phyloP scores from a whole-genome alignment of 2,329 filamentous ascomycete genomes.

The Byssochlamys sp. region DNA sequence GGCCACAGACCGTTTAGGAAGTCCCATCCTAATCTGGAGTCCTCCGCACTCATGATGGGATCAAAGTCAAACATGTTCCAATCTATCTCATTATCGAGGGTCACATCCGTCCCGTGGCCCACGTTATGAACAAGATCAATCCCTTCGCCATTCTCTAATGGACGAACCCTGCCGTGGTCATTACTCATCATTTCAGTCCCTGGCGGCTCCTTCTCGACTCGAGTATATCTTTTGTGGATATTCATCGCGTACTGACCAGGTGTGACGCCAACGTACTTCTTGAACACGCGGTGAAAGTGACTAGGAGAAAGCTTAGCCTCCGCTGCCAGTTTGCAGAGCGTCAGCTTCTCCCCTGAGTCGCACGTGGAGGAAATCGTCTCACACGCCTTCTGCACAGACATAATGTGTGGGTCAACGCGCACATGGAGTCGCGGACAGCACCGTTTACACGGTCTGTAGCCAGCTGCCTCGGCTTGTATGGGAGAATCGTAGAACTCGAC shows the following conservation, averaged over 20 bases:
- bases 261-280: slow-evolving; percentile 42
- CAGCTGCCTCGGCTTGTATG: slow-evolving; percentile 38
- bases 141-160: not conserved
- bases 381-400: slow-evolving; percentile 23
- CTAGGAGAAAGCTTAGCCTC: slow-evolving; percentile 41
- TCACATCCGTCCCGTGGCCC: not conserved
- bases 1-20: not conserved
- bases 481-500: slow-evolving; percentile 46
- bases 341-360: slow-evolving; percentile 22
- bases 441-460: slow-evolving; percentile 48
- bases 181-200: not conserved
- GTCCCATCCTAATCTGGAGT: not conserved
- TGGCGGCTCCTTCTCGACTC: not conserved
- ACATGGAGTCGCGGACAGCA: slow-evolving; percentile 39
- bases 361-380: slow-evolving; percentile 19
- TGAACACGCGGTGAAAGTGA: slow-evolving; percentile 49
- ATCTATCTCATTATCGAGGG: not conserved
- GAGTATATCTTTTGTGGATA: not conserved
- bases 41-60: not conserved
- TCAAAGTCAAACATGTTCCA: not conserved
- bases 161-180: not conserved
- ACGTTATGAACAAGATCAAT: not conserved
- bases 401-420: slow-evolving; percentile 22
- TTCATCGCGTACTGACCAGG: slow-evolving; percentile 33
- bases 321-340: slow-evolving; percentile 38